phyloP scores from a whole-genome alignment of 2,329 filamentous ascomycete species.

The Alternaria brassicicola region DNA sequence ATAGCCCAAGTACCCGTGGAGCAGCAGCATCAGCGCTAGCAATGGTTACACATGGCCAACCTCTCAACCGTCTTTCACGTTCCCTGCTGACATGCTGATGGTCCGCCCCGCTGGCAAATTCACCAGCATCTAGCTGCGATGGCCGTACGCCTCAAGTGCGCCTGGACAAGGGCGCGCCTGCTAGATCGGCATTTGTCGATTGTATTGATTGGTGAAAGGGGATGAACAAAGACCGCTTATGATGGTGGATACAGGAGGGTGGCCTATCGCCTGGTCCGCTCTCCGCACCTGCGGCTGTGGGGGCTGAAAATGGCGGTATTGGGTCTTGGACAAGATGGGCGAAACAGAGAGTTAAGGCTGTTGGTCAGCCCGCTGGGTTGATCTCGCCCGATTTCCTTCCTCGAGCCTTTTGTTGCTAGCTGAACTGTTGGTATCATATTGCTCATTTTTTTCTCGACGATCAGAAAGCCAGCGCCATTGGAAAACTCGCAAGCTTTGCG shows the following conservation, averaged over 20 bases:
- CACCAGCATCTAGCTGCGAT: conserved; percentile 4
- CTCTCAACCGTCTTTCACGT: background rate
- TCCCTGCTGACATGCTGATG: conserved; percentile 7
- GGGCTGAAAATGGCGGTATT: conserved; percentile 11
- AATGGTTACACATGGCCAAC: background rate
- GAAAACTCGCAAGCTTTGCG: background rate
- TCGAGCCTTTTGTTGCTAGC: background rate
- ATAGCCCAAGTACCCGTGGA: background rate
- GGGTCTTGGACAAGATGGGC: background rate
- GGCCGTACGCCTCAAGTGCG: conserved; percentile 4
- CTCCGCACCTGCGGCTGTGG: conserved; percentile 5
- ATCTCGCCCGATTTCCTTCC: background rate
- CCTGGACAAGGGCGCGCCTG: conserved; percentile 6
- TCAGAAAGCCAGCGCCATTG: background rate
- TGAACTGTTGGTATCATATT: background rate
- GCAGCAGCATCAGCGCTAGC: conserved; percentile 2
- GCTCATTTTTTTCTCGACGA: background rate
- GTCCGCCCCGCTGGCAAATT: background rate
- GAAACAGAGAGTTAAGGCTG: conserved; percentile 6
- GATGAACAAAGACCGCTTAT: conserved; percentile 5
- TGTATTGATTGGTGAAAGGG: conserved; percentile 4
- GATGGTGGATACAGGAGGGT: conserved; percentile 2
- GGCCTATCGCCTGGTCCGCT: conserved; percentile 6
- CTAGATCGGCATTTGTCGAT: background rate
- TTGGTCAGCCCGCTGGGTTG: background rate